Conservation (phyloP, 2,329 filamentous ascomycete species). For the Cordyceps fumosorosea region DNA sequence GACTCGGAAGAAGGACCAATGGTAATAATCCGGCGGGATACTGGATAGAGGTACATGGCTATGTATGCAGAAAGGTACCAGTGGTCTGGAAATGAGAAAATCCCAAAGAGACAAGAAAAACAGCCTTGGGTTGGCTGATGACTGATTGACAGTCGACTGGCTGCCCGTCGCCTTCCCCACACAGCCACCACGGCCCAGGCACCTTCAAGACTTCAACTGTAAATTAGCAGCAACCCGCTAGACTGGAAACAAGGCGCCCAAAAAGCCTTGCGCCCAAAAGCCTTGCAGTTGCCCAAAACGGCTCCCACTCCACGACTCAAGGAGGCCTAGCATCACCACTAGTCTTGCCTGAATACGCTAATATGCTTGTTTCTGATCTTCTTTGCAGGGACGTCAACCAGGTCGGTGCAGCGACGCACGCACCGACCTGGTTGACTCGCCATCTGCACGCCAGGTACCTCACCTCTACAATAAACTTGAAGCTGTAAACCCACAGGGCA, state of each 20-base stretch:
- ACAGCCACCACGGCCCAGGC: not conserved
- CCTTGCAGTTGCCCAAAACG: not conserved
- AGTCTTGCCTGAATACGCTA: not conserved
- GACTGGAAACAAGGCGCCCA: not conserved
- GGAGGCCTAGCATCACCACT: not conserved
- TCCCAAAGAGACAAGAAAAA: no score
- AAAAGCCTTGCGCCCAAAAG: not conserved
- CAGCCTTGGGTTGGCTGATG: not conserved
- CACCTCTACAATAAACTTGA: no score
- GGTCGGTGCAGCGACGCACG: no score
- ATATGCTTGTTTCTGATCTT: not conserved
- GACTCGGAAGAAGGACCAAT: not conserved
- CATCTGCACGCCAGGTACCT: not conserved
- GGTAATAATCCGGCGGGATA: no score
- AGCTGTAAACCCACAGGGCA: no score
- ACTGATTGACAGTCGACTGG: not conserved
- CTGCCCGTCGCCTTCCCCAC: not conserved
- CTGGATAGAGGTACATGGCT: no score
- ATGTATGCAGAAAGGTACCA: no score
- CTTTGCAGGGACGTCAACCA: no score
- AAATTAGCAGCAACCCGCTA: not conserved
- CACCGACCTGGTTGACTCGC: not conserved
- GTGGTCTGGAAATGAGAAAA: not conserved
- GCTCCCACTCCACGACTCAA: not conserved
- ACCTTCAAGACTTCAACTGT: not conserved